Percentiles rank a stretch among this genome's conserved stretches.
phyloP scores from a whole-genome alignment of 768 basidiomycete species.

The Leccinum aurantiacum region DNA sequence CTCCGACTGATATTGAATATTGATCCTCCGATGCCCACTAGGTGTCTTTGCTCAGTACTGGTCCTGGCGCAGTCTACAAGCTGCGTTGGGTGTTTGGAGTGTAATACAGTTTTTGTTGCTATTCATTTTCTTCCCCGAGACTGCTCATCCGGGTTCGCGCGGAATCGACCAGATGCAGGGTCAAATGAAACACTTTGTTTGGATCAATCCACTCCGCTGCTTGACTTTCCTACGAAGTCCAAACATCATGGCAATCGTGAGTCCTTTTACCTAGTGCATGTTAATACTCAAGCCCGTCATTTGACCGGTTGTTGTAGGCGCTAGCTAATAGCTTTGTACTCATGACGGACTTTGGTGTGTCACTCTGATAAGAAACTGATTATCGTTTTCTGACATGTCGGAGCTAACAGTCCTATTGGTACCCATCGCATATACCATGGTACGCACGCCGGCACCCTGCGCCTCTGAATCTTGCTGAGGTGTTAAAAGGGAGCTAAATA shows the following conservation, averaged over 20 bases:
- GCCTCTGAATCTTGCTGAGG: background rate
- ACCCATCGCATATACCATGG: constrained; percentile 67
- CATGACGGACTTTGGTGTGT: constrained; percentile 38
- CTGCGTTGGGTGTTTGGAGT: constrained; percentile 41
- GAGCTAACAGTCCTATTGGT: constrained; percentile 42
- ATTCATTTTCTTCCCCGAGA: constrained; percentile 58
- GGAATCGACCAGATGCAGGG: constrained; percentile 48
- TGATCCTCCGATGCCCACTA: constrained; percentile 13
- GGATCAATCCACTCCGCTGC: constrained; percentile 60
- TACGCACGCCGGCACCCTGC: constrained; percentile 21
- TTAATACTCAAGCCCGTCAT: background rate
- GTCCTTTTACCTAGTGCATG: constrained; percentile 21
- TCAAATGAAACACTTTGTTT: constrained; percentile 34
- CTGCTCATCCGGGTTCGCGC: constrained; percentile 57
- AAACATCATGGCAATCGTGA: constrained; percentile 53
- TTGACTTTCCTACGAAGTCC: constrained; percentile 57
- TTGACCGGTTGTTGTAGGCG: constrained; percentile 34
- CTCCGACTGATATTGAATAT: background rate
- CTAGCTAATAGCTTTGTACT: constrained; percentile 36
- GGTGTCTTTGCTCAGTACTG: constrained; percentile 55
- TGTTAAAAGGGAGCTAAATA: constrained; percentile 46
- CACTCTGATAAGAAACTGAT: background rate
- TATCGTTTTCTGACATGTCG: background rate
- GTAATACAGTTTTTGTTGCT: constrained; percentile 42
- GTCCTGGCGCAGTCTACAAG: constrained; percentile 67